Evolutionary conservation across 2,329 filamentous ascomycete genomes (phyloP).

Genomic region (Fusarium sp.): DNA sequence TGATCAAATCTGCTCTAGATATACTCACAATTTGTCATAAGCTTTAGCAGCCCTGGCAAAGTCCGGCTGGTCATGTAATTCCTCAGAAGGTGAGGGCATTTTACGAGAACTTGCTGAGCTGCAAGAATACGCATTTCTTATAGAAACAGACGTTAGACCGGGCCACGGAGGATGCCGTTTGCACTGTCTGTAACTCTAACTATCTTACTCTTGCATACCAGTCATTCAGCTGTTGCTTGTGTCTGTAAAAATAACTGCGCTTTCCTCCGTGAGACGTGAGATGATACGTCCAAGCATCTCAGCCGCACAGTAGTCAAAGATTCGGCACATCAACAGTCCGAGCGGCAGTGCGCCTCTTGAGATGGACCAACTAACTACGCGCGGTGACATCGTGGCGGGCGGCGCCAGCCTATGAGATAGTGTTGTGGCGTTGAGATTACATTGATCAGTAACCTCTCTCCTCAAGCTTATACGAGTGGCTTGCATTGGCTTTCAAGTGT

Average conservation of each 20-base stretch:
- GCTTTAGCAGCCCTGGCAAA: too few relatives aligned
- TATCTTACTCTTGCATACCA: not conserved
- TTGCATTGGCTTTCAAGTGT: not conserved
- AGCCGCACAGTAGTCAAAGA: not conserved
- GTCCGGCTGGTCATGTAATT: too few relatives aligned
- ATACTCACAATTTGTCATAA: rapidly evolving
- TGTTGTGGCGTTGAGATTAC: not conserved
- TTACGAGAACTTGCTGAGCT: not conserved
- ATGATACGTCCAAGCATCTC: not conserved
- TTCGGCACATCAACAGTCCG: not conserved
- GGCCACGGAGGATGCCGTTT: not conserved
- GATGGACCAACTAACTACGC: not conserved
- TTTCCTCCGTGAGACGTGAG: not conserved
- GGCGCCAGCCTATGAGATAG: not conserved
- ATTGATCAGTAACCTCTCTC: not conserved
- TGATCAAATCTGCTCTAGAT: not conserved
- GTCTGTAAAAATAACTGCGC: not conserved
- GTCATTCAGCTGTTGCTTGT: too few relatives aligned
- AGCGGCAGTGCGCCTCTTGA: not conserved
- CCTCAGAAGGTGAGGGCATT: not conserved
- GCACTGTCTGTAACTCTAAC: not conserved
- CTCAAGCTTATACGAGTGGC: not conserved
- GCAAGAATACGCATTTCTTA: too few relatives aligned
- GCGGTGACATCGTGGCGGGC: not conserved
- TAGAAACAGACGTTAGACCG: not conserved